Conservation (phyloP, 768 basidiomycete genomes). For the Suillus ampliporus region DNA sequence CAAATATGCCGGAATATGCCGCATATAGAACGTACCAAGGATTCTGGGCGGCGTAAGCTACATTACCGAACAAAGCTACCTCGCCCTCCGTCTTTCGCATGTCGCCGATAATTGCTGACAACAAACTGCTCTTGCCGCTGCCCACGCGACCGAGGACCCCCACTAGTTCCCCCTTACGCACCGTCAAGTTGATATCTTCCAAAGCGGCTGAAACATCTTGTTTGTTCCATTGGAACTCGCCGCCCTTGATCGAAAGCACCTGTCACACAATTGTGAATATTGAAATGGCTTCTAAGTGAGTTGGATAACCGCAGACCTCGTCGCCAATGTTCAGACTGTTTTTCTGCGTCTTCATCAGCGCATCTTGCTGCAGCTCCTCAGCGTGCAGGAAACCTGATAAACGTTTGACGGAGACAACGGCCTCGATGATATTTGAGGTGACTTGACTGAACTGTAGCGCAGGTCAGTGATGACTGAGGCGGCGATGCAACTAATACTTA, state of each 20-base stretch:
- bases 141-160: conserved; percentile 91
- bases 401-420: conserved; percentile 81
- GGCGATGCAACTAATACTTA: conserved; percentile 34
- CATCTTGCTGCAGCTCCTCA: conserved; percentile 82
- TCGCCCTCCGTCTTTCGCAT: conserved; percentile 81
- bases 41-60: conserved; percentile 87
- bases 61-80: conserved; percentile 66
- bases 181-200: conserved; percentile 75
- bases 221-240: conserved; percentile 83
- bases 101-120: conserved; percentile 86
- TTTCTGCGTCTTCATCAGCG: conserved; percentile 58
- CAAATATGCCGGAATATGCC: not conserved
- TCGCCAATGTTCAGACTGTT: conserved; percentile 58
- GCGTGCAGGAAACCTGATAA: conserved; percentile 76
- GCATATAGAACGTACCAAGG: conserved; percentile 64
- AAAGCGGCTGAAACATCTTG: conserved; percentile 62
- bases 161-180: conserved; percentile 84
- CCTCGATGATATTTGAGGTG: conserved; percentile 83
- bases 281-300: not conserved
- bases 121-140: conserved; percentile 84
- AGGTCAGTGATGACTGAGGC: conserved; percentile 10
- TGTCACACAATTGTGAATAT: conserved; percentile 22
- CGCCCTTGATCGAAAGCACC: conserved; percentile 73
- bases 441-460: conserved; percentile 65
- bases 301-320: conserved; percentile 45